Evolutionary conservation across 2,329 filamentous ascomycete genomes (phyloP), one percentile per base, ranked within the genome.

Genomic region (Epichloe sylvatica): DNA sequence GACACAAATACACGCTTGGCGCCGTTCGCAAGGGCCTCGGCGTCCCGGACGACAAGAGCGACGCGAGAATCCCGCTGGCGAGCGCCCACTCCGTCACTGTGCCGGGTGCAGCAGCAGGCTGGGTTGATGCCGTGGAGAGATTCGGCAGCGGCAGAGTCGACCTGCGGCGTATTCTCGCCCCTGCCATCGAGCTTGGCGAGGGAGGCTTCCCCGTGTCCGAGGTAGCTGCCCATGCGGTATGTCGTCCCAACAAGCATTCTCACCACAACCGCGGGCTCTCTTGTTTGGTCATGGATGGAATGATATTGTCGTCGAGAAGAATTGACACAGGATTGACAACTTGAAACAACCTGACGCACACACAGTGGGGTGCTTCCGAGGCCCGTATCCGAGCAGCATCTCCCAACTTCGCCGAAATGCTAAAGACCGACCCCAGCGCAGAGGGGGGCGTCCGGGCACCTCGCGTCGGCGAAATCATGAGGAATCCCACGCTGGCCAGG

Each of bases 61-160:
- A 61, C 1, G 73, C 70, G 1, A 69, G 70, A 41, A 90, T 96
- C 34, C 89, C 90, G 15, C 79, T 84, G 70, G 67, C 70, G 35
- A 91, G 83, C 60, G 82, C 86, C 13, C 85, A 94, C 62, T 76
- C 89, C 9, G 86, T 88, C 1, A 95, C 90, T 1, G 83, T 92
- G 0, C 92, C 92, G 0, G 92, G 92, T 5, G 90, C 92, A 2
- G 80, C 92, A 0, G 92, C 89, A 0, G 92, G 91, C 1, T 98
- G 92, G 92, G 82, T 86, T 23, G 92, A 98, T 65, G 83, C 85
- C 0, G 75, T 96, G 1, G 83, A 90, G 66, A 80, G 79, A 49
- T 95, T 97, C 61, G 92, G 92, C 15, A 96, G 90, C 64, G 87
- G 88, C 2, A 94, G 84, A 62, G 59, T 97, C 13, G 79, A 73